Conservation (phyloP, 371 early-diverging fungal species). For the Synchytrium microbalum region DNA sequence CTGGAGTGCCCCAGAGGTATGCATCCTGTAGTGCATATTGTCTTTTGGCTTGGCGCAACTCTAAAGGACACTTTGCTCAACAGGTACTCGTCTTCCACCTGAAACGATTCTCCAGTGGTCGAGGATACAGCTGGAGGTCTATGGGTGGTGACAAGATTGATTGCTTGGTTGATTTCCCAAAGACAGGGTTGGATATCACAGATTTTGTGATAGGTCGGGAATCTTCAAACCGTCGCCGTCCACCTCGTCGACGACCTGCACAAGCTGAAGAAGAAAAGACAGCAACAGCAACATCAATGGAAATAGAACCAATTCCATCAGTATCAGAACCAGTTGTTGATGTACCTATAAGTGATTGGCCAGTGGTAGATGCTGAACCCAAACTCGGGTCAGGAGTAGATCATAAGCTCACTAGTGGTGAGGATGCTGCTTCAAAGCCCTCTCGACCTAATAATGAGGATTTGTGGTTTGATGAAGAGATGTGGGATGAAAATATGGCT, state of each 20-base stretch:
- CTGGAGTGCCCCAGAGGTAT: constrained; percentile 71
- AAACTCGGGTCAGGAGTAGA: neutral
- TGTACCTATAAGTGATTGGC: neutral
- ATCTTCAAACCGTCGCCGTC: neutral
- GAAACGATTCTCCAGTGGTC: constrained; percentile 80
- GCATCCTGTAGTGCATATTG: constrained; percentile 1
- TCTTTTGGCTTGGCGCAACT: neutral
- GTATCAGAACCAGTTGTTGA: neutral
- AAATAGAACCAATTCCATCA: neutral
- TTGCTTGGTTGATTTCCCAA: constrained; percentile 71
- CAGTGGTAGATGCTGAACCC: neutral
- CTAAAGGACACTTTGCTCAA: neutral
- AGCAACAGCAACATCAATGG: neutral
- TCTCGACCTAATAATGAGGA: constrained; percentile 1
- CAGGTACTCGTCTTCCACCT: constrained; percentile 77
- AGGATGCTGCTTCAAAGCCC: neutral
- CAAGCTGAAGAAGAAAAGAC: neutral
- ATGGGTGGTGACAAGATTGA: constrained; percentile 69
- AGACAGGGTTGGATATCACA: constrained; percentile 58
- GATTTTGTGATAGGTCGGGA: constrained; percentile 34
- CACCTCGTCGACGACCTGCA: neutral
- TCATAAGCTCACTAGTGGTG: neutral
- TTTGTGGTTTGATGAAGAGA: constrained; percentile 9
- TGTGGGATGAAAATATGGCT: constrained; percentile 3
- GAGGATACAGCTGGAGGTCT: constrained; percentile 30